Conservation (phyloP, 106 monocot species). For the Dioscorea alata region DNA sequence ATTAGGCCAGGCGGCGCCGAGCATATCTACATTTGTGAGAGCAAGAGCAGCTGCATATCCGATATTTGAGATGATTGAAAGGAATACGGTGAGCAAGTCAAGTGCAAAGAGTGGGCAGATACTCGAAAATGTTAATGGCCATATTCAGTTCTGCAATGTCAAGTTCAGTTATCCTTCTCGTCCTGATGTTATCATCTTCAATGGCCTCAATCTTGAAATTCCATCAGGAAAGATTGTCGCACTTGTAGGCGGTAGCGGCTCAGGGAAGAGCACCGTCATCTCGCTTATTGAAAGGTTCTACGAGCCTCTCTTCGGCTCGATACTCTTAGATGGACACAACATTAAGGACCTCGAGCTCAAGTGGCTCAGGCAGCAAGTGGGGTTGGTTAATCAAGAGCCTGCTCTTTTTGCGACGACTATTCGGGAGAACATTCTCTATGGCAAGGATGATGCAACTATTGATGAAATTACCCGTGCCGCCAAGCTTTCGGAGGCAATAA, state of each 20-base stretch:
- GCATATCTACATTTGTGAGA: constrained; percentile 73
- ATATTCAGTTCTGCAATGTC: constrained; percentile 64
- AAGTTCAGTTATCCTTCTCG: constrained; percentile 86
- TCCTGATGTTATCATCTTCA: constrained; percentile 67
- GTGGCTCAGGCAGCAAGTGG: constrained; percentile 66
- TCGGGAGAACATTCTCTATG: constrained; percentile 73
- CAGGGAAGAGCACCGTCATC: constrained; percentile 94
- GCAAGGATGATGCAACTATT: constrained; percentile 64
- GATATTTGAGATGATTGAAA: constrained; percentile 95
- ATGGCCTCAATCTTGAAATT: constrained; percentile 58
- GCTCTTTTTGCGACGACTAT: constrained; percentile 82
- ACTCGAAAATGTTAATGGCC: constrained; percentile 57
- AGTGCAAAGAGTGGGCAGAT: constrained; percentile 29
- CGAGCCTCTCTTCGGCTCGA: constrained; percentile 59
- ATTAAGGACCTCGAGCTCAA: constrained; percentile 57
- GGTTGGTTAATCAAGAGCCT: constrained; percentile 75
- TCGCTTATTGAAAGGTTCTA: constrained; percentile 97
- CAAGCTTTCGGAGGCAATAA: constrained; percentile 64
- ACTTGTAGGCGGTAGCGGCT: constrained; percentile 92
- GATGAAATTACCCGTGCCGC: constrained; percentile 55
- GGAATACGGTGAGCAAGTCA: constrained; percentile 29
- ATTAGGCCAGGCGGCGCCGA: constrained; percentile 85
- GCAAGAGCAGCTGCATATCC: constrained; percentile 83
- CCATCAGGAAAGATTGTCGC: constrained; percentile 85
- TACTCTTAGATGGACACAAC: constrained; percentile 53